Evolutionary conservation across 1,139 yeast species (phyloP), one percentile per base, ranked within the genome.

Genomic region (Suhomyces atakaporum): DNA sequence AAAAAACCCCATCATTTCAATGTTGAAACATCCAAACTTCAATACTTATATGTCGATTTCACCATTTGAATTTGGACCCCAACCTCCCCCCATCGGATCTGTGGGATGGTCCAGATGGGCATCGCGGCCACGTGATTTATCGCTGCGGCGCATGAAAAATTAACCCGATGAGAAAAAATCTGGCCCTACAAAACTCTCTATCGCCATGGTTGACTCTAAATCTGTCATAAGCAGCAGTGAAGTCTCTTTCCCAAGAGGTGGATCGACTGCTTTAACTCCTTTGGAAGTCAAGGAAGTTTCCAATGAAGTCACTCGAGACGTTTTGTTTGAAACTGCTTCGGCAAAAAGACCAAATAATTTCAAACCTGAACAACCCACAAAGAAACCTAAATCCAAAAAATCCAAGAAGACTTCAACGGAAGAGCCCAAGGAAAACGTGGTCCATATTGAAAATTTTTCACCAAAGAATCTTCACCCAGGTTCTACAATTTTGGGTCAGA

Each of bases 211-310:
- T 28, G 42, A 38, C 30, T 41, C 44, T 10, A 41, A 39, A 33
- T 43, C 46, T 23, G 44, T 33, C 30, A 45, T 69, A 39, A 66
- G 63, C 41, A 67, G 68, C 43, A 75, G 71, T 45, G 94, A 85
- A 46, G 75, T 80, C 36, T 78, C 95, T 13, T 92, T 92, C 57
- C 98, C 98, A 33, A 83, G 99, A 78, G 98, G 98, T 51, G 97
- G 97, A 38, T 79, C 85, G 8, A 77, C 90, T 16, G 87, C 81
- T 12, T 74, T 90, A 58, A 79, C 96, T 3, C 90, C 98, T 4
- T 66, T 92, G 48, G 99, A 92, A 63, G 81, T 88, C 50, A 89
- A 89, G 59, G 95, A 89, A 57, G 94, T 90, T 37, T 82, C 96
- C 26, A 89, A 88, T 55, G 96, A 92, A 60, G 98, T 94, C 29